These are phyloP conservation scores for Ramaria rubella DNA, from an alignment of 768 basidiomycete species.

Conservation along the genomic window DNA sequence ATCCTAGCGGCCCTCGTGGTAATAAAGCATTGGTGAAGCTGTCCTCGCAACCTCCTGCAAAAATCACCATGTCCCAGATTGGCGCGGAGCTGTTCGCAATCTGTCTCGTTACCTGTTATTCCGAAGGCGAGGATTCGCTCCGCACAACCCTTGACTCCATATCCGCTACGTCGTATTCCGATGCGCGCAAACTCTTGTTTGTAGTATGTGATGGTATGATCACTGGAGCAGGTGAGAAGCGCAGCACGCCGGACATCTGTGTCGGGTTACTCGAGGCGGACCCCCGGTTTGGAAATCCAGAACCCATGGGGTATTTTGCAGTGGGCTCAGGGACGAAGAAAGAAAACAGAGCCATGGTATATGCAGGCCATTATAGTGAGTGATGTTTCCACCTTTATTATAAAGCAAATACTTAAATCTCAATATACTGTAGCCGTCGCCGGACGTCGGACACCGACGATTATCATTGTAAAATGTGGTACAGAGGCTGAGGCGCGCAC, in stretches of 20 bases:
- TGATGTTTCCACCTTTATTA: conserved; percentile 15
- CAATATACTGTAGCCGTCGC: conserved; percentile 53
- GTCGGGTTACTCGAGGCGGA: conserved; percentile 88
- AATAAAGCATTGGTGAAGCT: conserved; percentile 47
- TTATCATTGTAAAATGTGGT: conserved; percentile 95
- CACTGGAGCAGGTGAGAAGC: conserved; percentile 93
- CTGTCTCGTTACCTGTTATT: conserved; percentile 96
- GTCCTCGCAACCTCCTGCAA: conserved; percentile 32
- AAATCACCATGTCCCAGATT: conserved; percentile 84
- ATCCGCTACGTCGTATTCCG: conserved; percentile 84
- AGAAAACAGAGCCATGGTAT: conserved; percentile 95
- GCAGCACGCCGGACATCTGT: conserved; percentile 94
- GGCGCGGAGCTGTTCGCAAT: conserved; percentile 93
- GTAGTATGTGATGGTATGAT: conserved; percentile 98
- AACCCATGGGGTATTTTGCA: conserved; percentile 87
- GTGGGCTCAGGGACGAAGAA: conserved; percentile 86
- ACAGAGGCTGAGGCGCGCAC: conserved; percentile 73
- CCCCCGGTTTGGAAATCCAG: conserved; percentile 91
- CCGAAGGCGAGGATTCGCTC: conserved; percentile 91
- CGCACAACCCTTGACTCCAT: conserved; percentile 91
- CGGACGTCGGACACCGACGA: conserved; percentile 86
- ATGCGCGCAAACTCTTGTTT: conserved; percentile 86
- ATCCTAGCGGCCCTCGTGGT: conserved; percentile 32
- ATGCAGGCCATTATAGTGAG: conserved; percentile 99
- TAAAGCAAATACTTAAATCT: background rate